Evolutionary conservation across 805 yeast genomes (phyloP).

Genomic region (Yamadazyma phyllophila): DNA sequence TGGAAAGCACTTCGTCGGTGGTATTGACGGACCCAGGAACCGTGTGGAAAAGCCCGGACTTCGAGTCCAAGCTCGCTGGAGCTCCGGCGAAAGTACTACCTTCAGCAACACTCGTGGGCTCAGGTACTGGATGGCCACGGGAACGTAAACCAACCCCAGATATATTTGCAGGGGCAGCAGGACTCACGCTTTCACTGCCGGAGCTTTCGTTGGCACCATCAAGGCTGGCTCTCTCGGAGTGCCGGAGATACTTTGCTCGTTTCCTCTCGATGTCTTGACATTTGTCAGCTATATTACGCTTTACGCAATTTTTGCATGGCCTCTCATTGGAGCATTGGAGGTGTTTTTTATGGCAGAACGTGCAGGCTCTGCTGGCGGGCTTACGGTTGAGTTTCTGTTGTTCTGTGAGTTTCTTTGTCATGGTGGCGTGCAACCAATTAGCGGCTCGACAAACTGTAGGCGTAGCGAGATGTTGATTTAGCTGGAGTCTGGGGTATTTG

Average conservation of each 20-base stretch:
- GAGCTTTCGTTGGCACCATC: not conserved
- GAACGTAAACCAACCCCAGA: not conserved
- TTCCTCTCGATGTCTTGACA: slow-evolving; percentile 63
- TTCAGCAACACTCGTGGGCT: not conserved
- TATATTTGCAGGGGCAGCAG: not conserved
- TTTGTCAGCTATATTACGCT: slow-evolving; percentile 51
- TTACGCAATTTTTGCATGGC: slow-evolving; percentile 71
- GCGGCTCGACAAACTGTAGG: too few relatives aligned
- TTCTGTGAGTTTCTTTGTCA: slow-evolving; percentile 62
- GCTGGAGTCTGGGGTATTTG: slow-evolving; percentile 3
- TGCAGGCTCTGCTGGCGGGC: slow-evolving; percentile 69
- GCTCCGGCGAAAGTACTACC: not conserved
- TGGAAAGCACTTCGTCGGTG: slow-evolving; percentile 27
- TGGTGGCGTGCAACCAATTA: slow-evolving; percentile 16
- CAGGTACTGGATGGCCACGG: too few relatives aligned
- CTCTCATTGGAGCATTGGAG: slow-evolving; percentile 67
- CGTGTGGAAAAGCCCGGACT: not conserved
- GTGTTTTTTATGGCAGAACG: slow-evolving; percentile 70
- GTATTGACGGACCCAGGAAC: slow-evolving; percentile 21
- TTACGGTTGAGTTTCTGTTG: slow-evolving; percentile 53
- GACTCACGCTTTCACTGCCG: slow-evolving; percentile 2
- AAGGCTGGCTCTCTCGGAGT: not conserved
- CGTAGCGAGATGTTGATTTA: not conserved
- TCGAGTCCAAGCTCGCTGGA: not conserved
- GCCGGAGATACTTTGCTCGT: slow-evolving; percentile 39